Conservation (phyloP, 352 stramenopile species). For the Globisporangium mamillatum region DNA sequence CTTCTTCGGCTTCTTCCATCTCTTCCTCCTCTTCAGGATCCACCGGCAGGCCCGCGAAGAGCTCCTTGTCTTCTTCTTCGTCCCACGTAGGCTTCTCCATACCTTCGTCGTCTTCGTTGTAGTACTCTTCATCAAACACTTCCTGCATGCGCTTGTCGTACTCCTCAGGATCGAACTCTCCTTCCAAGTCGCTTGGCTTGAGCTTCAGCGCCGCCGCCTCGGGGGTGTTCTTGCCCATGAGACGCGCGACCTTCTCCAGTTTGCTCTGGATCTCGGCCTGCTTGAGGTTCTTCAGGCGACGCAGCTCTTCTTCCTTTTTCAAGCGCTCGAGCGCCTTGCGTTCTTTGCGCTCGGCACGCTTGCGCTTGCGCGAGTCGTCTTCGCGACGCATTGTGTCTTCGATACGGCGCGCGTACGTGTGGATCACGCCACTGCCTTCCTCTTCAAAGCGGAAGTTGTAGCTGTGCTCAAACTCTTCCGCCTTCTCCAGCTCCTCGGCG, state of each 20-base stretch:
- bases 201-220: constrained; percentile 46
- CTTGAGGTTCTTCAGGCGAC: constrained; percentile 98
- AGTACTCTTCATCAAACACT: constrained; percentile 98
- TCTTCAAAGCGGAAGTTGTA: constrained; percentile 99
- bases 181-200: constrained; percentile 82
- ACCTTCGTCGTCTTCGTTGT: constrained; percentile 76
- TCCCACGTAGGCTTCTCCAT: constrained; percentile 81
- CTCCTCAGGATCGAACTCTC: constrained; percentile 95
- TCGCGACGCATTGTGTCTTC: constrained; percentile 92
- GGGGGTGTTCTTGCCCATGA: constrained; percentile 71
- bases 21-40: constrained; percentile 66
- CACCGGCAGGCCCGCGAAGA: constrained; percentile 71
- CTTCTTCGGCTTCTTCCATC: constrained; percentile 22
- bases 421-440: constrained; percentile 83
- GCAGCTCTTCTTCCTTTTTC: constrained; percentile 97
- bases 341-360: constrained; percentile 92
- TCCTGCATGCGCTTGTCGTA: constrained; percentile 96
- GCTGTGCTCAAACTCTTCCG: constrained; percentile 96
- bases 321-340: constrained; percentile 94
- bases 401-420: constrained; percentile 81
- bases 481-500: constrained; percentile 90
- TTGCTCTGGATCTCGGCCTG: constrained; percentile 94
- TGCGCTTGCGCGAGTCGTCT: constrained; percentile 95
- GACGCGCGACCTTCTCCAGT: constrained; percentile 88
- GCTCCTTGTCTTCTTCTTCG: constrained; percentile 79